A percentile compares a stretch with the other conserved stretches of the same genome.
Evolutionary conservation across 2,329 filamentous ascomycete species (phyloP).

Genomic region (Botrytis pseudocinerea): DNA sequence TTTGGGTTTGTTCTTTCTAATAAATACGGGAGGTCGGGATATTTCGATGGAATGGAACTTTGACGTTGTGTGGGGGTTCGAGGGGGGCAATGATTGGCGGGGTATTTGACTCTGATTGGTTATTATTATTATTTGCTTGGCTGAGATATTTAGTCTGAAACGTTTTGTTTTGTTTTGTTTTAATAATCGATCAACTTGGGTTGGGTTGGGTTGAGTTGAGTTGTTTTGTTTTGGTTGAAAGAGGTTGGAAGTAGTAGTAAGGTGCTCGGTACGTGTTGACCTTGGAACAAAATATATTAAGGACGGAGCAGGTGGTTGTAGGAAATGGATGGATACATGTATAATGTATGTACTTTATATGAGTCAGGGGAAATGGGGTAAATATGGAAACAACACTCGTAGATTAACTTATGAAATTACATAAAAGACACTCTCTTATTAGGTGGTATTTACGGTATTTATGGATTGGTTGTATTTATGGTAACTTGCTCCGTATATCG

Average conservation of each 20-base stretch:
- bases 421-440: not conserved
- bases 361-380: slow-evolving; percentile 5
- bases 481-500: not conserved
- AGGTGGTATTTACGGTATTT: not conserved
- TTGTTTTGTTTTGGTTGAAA: not conserved
- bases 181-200: not conserved
- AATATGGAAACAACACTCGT: not conserved
- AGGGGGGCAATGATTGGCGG: slow-evolving; percentile 3
- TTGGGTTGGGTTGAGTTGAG: not conserved
- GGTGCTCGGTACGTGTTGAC: not conserved
- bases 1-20: slow-evolving; percentile 7
- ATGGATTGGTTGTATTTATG: not conserved
- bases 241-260: not conserved
- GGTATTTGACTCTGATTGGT: not conserved
- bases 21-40: slow-evolving; percentile 11
- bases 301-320: not conserved
- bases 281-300: not conserved
- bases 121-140: not conserved
- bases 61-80: not conserved
- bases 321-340: not conserved
- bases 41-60: slow-evolving; percentile 6
- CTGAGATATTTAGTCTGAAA: not conserved
- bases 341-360: not conserved
- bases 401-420: not conserved
- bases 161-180: not conserved